Evolutionary conservation across 2,329 filamentous ascomycete genomes (phyloP).

Genomic region (Anthostomella pinea): DNA sequence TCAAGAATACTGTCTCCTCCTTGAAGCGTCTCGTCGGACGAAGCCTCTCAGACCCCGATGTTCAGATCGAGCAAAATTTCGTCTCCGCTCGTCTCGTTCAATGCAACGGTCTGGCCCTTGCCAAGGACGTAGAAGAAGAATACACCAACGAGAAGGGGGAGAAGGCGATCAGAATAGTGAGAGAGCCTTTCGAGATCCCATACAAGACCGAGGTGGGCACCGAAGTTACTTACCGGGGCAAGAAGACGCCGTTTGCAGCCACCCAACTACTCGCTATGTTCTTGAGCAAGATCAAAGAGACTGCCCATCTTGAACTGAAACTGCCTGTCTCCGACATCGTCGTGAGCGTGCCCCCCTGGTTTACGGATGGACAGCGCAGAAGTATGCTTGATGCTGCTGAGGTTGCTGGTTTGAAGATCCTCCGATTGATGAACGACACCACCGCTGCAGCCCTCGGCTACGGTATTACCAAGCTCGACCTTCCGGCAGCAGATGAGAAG

Average conservation of each 20-base stretch:
- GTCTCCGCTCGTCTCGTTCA: conserved; percentile 84
- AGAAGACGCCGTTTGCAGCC: conserved; percentile 94
- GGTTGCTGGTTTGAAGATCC: conserved; percentile 86
- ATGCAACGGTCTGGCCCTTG: conserved; percentile 84
- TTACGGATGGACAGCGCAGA: conserved; percentile 90
- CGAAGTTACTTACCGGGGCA: conserved; percentile 87
- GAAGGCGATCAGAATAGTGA: too few relatives aligned
- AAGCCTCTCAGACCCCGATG: conserved; percentile 82
- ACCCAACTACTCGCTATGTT: conserved; percentile 95
- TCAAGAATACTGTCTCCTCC: conserved; percentile 95
- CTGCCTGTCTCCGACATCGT: conserved; percentile 90
- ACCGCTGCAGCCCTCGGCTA: conserved; percentile 94
- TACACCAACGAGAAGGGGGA: too few relatives aligned
- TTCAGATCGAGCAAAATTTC: conserved; percentile 88
- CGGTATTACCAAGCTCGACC: conserved; percentile 96
- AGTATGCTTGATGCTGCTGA: conserved; percentile 87
- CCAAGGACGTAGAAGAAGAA: too few relatives aligned
- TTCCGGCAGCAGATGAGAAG: conserved; percentile 81
- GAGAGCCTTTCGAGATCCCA: too few relatives aligned
- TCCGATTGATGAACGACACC: conserved; percentile 96
- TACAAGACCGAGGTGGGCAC: conserved; percentile 95
- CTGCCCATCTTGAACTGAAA: conserved; percentile 81
- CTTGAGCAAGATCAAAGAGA: conserved; percentile 90
- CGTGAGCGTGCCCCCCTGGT: conserved; percentile 94
- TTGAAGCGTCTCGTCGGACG: conserved; percentile 93